A percentile compares a stretch with the other conserved stretches of the same genome.
phyloP scores from a whole-genome alignment of 2,329 filamentous ascomycete genomes.

The Aspergillus spinulosporus region DNA sequence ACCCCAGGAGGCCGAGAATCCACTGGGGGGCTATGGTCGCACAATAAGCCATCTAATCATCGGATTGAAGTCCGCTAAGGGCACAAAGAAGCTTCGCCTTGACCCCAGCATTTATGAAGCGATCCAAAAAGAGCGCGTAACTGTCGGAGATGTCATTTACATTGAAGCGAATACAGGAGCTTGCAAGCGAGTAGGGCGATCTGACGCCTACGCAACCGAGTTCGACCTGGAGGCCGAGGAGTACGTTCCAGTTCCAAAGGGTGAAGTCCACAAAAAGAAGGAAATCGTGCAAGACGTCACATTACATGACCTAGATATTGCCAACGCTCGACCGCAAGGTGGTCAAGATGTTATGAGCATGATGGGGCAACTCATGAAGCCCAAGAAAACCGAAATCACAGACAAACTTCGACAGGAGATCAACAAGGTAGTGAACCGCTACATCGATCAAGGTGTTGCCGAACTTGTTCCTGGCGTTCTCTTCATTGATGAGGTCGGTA shows the following conservation, averaged over 20 bases:
- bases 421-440: slow-evolving; percentile 98
- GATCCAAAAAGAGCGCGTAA: slow-evolving; percentile 96
- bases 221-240: slow-evolving; percentile 98
- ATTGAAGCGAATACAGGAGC: slow-evolving; percentile 98
- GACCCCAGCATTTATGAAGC: slow-evolving; percentile 99
- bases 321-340: slow-evolving; percentile 91
- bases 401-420: slow-evolving; percentile 95
- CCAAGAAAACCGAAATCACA: slow-evolving; percentile 98
- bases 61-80: slow-evolving; percentile 90
- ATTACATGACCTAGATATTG: slow-evolving; percentile 92
- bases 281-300: slow-evolving; percentile 99
- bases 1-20: slow-evolving; percentile 97
- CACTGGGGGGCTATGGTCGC: slow-evolving; percentile 92
- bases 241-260: slow-evolving; percentile 97
- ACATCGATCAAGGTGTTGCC: slow-evolving; percentile 96
- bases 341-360: slow-evolving; percentile 99
- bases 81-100: slow-evolving; percentile 94
- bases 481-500: slow-evolving; percentile 90
- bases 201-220: slow-evolving; percentile 95
- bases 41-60: slow-evolving; percentile 96
- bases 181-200: slow-evolving; percentile 93
- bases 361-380: slow-evolving; percentile 99
- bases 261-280: slow-evolving; percentile 99
- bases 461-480: slow-evolving; percentile 97
- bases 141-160: slow-evolving; percentile 96